Conservation (phyloP, 257 asterid genomes). For the Dorcoceras hygrometricum region DNA sequence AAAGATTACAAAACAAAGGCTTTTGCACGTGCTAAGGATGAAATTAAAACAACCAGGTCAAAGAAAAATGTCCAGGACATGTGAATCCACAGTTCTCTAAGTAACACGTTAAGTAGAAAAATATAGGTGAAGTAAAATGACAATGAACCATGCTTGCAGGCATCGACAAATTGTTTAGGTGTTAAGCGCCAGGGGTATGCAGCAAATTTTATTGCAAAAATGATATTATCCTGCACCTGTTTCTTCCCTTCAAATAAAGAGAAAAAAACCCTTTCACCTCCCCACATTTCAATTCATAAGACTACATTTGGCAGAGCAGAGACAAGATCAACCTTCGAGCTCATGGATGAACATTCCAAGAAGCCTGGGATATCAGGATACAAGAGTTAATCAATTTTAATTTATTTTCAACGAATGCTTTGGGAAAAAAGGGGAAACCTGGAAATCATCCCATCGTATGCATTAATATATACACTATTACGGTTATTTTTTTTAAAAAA, state of each 20-base stretch:
- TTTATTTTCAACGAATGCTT: too few relatives aligned
- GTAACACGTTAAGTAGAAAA: neutral
- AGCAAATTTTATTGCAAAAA: conserved; percentile 90
- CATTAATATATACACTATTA: too few relatives aligned
- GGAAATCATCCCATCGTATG: too few relatives aligned
- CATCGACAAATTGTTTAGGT: conserved; percentile 79
- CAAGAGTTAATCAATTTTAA: too few relatives aligned
- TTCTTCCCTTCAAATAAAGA: conserved; percentile 44
- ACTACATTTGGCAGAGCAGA: neutral
- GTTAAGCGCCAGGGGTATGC: conserved; percentile 98
- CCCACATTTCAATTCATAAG: neutral
- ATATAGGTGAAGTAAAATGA: conserved; percentile 15
- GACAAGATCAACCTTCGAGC: conserved; percentile 39
- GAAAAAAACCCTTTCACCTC: neutral
- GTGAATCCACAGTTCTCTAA: neutral
- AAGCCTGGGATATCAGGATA: too few relatives aligned
- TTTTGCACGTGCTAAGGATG: neutral
- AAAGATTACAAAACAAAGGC: neutral
- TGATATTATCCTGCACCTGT: conserved; percentile 46
- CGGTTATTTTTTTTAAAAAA: too few relatives aligned
- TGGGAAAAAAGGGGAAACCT: too few relatives aligned
- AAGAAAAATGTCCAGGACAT: neutral
- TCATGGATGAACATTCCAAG: conserved; percentile 80
- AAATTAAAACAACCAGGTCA: conserved; percentile 4
- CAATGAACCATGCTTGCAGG: conserved; percentile 64